Percentiles rank a stretch among this genome's conserved stretches.
These are phyloP conservation scores for Begonia peltatifolia DNA, from an alignment of 306 rosid species.

Conservation along the genomic window DNA sequence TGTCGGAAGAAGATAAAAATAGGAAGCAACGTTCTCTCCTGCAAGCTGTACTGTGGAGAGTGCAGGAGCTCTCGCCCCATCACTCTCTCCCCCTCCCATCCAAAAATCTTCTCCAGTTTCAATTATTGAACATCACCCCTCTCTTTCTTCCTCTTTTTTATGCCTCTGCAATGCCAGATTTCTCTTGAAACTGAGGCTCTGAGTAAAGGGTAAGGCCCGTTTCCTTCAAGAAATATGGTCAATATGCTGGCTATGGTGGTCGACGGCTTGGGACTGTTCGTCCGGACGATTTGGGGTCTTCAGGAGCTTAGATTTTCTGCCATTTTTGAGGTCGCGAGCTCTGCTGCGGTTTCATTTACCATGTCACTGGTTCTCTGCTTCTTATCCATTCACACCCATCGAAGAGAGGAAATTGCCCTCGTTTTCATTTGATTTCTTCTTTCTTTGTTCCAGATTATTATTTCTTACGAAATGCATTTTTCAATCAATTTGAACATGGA, in stretches of 20 bases:
- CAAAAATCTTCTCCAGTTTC: no score
- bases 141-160: no score
- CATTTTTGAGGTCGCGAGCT: slow-evolving; percentile 29
- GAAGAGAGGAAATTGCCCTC: slow-evolving; percentile 5
- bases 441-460: background rate
- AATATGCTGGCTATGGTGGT: slow-evolving; percentile 24
- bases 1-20: no score
- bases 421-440: slow-evolving; percentile 1
- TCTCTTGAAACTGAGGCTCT: background rate
- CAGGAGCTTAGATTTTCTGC: slow-evolving; percentile 44
- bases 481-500: no score
- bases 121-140: no score
- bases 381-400: background rate
- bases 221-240: slow-evolving; percentile 14
- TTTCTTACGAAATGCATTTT: no score
- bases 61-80: no score
- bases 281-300: slow-evolving; percentile 41
- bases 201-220: background rate
- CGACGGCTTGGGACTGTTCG: slow-evolving; percentile 23
- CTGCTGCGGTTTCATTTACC: slow-evolving; percentile 27
- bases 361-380: slow-evolving; percentile 24
- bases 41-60: no score
- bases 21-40: no score
- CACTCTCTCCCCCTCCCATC: no score
- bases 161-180: no score